phyloP scores from a whole-genome alignment of 768 basidiomycete species.

The Lyophyllum shimeji region DNA sequence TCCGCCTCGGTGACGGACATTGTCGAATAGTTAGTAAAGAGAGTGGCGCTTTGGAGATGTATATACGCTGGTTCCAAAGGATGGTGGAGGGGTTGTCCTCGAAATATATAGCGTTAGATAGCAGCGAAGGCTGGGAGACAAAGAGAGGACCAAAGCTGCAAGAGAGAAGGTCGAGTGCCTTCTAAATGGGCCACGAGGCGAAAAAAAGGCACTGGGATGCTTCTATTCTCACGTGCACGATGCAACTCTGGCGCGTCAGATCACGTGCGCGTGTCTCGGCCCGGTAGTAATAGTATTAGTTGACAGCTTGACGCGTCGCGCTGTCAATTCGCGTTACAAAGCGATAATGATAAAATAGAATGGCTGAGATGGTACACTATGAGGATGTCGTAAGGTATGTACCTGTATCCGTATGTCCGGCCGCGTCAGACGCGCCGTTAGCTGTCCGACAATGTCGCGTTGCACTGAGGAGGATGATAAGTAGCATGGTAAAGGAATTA shows the following conservation, averaged over 20 bases:
- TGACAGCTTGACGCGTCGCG: background rate
- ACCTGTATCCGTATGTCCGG: background rate
- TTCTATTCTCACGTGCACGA: conserved; percentile 15
- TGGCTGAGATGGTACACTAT: background rate
- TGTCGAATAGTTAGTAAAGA: conserved; percentile 20
- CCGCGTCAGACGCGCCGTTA: background rate
- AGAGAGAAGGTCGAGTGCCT: conserved; percentile 6
- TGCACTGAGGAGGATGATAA: background rate
- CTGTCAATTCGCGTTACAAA: background rate
- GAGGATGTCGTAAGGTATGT: background rate
- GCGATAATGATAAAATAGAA: background rate
- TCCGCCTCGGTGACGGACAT: conserved; percentile 20
- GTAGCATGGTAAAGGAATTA: background rate
- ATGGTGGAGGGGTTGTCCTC: background rate
- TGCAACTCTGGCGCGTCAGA: conserved; percentile 9
- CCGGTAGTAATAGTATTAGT: background rate
- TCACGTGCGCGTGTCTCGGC: conserved; percentile 18
- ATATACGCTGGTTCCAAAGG: conserved; percentile 8
- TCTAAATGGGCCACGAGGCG: conserved; percentile 10
- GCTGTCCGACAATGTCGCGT: background rate
- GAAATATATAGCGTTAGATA: conserved; percentile 15
- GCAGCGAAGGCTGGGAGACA: background rate
- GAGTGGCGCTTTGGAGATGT: conserved; percentile 8
- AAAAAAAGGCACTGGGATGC: conserved; percentile 13
- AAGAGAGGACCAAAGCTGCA: background rate